Conservation (phyloP, 768 basidiomycete genomes). For the Antrodiella citrinella region DNA sequence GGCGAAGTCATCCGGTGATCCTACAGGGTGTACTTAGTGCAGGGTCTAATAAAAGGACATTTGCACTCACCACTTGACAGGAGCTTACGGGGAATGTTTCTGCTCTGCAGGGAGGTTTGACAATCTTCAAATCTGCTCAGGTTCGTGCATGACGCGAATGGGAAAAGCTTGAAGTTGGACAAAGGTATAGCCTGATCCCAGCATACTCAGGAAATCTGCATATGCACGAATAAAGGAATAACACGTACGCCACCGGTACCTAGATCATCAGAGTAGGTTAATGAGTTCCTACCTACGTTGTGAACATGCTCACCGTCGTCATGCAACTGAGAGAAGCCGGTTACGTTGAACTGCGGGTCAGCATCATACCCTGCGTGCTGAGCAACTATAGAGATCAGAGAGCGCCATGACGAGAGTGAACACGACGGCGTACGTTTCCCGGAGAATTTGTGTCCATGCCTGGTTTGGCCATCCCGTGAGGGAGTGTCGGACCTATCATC, state of each 20-base stretch:
- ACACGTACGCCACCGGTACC: constrained; percentile 10
- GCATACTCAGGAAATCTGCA: too few relatives aligned
- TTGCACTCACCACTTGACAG: constrained; percentile 35
- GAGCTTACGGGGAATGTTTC: constrained; percentile 43
- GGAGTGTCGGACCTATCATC: constrained; percentile 47
- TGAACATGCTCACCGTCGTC: constrained; percentile 48
- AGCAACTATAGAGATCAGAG: background rate
- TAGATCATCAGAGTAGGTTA: background rate
- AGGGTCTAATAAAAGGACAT: background rate
- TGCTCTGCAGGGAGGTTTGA: constrained; percentile 34
- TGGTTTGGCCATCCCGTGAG: constrained; percentile 64
- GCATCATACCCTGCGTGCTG: constrained; percentile 35
- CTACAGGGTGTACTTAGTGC: constrained; percentile 25
- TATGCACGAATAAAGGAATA: too few relatives aligned
- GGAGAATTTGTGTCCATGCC: constrained; percentile 64
- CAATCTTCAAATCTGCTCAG: constrained; percentile 39
- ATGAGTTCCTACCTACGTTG: too few relatives aligned
- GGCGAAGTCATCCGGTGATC: constrained; percentile 51
- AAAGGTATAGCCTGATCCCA: constrained; percentile 46
- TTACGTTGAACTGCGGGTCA: constrained; percentile 27
- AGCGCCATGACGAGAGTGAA: background rate
- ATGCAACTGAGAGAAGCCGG: constrained; percentile 58
- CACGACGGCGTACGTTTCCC: constrained; percentile 43
- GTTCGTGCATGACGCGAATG: constrained; percentile 36
- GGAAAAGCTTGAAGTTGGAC: constrained; percentile 57